Percentiles rank a stretch among this genome's conserved stretches.
Evolutionary conservation across 2,329 filamentous ascomycete species (phyloP).

Genomic region (Fusarium torulosum): DNA sequence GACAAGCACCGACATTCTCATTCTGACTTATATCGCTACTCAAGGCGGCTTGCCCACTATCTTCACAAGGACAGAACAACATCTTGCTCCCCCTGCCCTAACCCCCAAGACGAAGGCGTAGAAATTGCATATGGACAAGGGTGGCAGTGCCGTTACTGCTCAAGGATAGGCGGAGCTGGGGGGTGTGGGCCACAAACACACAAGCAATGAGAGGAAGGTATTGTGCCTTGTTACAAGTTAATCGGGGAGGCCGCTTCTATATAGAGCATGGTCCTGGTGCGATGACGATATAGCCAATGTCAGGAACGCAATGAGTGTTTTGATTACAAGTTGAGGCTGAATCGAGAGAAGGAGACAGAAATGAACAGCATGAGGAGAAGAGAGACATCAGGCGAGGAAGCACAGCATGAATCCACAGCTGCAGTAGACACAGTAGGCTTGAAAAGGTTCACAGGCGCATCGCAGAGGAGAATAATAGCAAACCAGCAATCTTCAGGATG

Average conservation of each 20-base stretch:
- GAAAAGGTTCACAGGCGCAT: conserved; percentile 1
- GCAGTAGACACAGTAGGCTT: conserved; percentile 14
- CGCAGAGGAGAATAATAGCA: conserved; percentile 15
- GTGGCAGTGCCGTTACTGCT: conserved; percentile 41
- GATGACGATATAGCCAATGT: conserved; percentile 4
- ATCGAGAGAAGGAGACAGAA: not conserved
- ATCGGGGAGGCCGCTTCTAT: conserved; percentile 13
- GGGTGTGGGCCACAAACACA: conserved; percentile 33
- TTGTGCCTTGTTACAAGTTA: conserved; percentile 9
- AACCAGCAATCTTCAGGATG: not conserved
- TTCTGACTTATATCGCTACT: not conserved
- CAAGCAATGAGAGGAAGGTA: conserved; percentile 7
- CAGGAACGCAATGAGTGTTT: not conserved
- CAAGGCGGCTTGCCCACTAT: not conserved
- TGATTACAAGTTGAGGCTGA: not conserved
- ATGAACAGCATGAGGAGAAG: conserved; percentile 15
- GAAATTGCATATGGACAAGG: conserved; percentile 35
- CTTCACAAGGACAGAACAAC: not conserved
- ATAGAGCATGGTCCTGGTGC: conserved; percentile 1
- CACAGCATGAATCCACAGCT: conserved; percentile 13
- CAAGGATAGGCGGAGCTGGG: conserved; percentile 37
- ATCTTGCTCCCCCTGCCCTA: conserved; percentile 11
- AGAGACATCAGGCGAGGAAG: conserved; percentile 19
- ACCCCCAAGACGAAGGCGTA: conserved; percentile 14
- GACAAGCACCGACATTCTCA: conserved; percentile 2